A percentile compares a stretch with the other conserved stretches of the same genome.
phyloP scores from a whole-genome alignment of 192 early-diverging fungal genomes.

The Coemansia sp. region DNA sequence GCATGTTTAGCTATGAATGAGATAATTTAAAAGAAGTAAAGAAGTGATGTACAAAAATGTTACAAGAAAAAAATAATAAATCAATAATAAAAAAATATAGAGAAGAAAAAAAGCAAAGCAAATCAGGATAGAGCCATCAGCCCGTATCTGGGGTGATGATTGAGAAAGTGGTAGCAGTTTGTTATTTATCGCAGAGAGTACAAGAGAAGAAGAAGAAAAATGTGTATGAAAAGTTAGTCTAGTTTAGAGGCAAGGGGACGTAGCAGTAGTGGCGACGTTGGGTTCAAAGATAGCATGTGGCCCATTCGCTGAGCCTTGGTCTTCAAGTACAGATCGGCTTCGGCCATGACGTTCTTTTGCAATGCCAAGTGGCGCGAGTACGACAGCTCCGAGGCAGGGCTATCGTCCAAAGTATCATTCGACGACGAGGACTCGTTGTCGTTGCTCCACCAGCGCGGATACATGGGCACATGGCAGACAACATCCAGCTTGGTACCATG shows the following conservation, averaged over 20 bases:
- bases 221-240: background rate
- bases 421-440: constrained; percentile 26
- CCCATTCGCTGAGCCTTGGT: constrained; percentile 93
- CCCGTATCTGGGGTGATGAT: too few relatives aligned
- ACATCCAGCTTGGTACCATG: constrained; percentile 68
- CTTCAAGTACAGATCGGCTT: constrained; percentile 83
- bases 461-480: constrained; percentile 85
- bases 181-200: too few relatives aligned
- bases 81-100: background rate
- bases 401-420: constrained; percentile 20
- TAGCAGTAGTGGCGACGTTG: constrained; percentile 13
- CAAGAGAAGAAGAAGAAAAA: background rate
- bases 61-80: background rate
- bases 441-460: constrained; percentile 81
- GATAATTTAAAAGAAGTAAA: background rate
- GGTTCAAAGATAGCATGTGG: constrained; percentile 67
- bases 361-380: constrained; percentile 35
- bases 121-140: too few relatives aligned
- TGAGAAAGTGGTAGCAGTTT: background rate
- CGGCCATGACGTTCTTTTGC: constrained; percentile 51
- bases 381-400: constrained; percentile 25
- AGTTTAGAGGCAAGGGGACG: background rate
- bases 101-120: background rate
- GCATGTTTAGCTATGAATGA: constrained; percentile 11
- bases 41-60: constrained; percentile 1